A percentile compares a stretch with the other conserved stretches of the same genome.
These are phyloP conservation scores for Microstegium vimineum DNA, from an alignment of 176 grass and related monocot species.

Conservation along the genomic window DNA sequence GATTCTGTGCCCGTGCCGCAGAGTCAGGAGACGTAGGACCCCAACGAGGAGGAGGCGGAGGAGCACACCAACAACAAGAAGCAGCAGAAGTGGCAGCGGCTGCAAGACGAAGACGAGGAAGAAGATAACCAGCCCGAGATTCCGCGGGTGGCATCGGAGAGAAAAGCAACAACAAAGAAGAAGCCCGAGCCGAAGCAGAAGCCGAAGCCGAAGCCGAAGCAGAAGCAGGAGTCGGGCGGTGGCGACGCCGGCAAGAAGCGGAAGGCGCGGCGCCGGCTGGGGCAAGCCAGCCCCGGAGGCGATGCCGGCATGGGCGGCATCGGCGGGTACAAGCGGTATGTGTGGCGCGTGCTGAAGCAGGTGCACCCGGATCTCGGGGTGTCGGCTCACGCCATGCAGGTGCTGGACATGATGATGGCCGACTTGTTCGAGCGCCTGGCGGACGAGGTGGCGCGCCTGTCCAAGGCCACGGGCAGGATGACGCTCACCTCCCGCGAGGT, in stretches of 20 bases:
- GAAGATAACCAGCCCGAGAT: neutral
- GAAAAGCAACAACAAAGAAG: neutral
- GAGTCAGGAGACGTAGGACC: conserved; percentile 41
- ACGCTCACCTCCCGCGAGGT: conserved; percentile 65
- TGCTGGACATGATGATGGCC: conserved; percentile 74
- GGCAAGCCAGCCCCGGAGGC: neutral
- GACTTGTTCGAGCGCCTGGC: conserved; percentile 91
- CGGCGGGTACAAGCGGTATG: conserved; percentile 74
- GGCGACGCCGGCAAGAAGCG: neutral
- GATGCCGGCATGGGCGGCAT: conserved; percentile 34
- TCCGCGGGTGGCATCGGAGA: conserved; percentile 11
- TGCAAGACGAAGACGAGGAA: neutral
- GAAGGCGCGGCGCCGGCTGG: neutral
- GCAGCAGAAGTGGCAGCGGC: neutral
- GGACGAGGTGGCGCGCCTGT: conserved; percentile 52
- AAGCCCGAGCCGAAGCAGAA: neutral
- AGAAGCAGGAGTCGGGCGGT: neutral
- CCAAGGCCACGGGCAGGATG: neutral
- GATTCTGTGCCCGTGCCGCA: neutral
- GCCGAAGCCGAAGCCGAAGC: too few species aligned
- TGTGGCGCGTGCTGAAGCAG: conserved; percentile 91
- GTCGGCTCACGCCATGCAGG: conserved; percentile 60
- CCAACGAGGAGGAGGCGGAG: neutral
- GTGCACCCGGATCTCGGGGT: conserved; percentile 69
- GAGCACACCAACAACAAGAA: neutral